A percentile compares a stretch with the other conserved stretches of the same genome.
These are phyloP conservation scores for Mucor irregularis DNA, from an alignment of 371 early-diverging fungal species.

Conservation along the genomic window DNA sequence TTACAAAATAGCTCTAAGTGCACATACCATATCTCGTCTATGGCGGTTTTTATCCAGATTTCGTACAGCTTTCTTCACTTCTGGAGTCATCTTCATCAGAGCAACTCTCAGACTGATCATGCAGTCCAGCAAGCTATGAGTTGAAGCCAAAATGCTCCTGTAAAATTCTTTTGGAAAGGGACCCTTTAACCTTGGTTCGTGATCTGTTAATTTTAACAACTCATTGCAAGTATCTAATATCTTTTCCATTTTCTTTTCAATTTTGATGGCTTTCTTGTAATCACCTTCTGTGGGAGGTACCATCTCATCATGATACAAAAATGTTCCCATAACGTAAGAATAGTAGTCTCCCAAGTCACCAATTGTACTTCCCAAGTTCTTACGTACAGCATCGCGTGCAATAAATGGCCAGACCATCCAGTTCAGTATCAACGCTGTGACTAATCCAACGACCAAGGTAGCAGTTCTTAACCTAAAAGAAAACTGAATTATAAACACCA, in stretches of 20 bases:
- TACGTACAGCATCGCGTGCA: constrained; percentile 57
- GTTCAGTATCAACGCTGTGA: constrained; percentile 48
- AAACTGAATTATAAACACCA: not conserved
- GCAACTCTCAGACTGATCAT: constrained; percentile 54
- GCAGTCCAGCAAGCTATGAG: constrained; percentile 53
- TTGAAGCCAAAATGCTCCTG: constrained; percentile 47
- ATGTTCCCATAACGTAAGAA: constrained; percentile 38
- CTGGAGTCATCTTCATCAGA: constrained; percentile 43
- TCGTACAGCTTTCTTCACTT: constrained; percentile 36
- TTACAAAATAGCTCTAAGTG: not conserved
- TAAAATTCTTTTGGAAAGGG: constrained; percentile 59
- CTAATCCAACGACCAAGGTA: constrained; percentile 56
- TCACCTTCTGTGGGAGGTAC: constrained; percentile 28
- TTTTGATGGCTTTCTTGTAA: constrained; percentile 27
- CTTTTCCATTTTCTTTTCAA: constrained; percentile 33
- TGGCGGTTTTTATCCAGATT: constrained; percentile 35
- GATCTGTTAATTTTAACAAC: constrained; percentile 48
- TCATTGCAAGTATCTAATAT: constrained; percentile 34
- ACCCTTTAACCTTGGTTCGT: constrained; percentile 59
- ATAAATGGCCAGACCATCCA: constrained; percentile 61
- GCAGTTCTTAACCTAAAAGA: constrained; percentile 38
- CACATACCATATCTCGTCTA: constrained; percentile 58
- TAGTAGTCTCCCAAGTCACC: constrained; percentile 42
- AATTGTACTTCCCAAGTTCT: constrained; percentile 34
- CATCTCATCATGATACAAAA: constrained; percentile 28